Base-by-base conservation (phyloP, 208 protist species). In the Leishmania martiniquensis region DNA sequence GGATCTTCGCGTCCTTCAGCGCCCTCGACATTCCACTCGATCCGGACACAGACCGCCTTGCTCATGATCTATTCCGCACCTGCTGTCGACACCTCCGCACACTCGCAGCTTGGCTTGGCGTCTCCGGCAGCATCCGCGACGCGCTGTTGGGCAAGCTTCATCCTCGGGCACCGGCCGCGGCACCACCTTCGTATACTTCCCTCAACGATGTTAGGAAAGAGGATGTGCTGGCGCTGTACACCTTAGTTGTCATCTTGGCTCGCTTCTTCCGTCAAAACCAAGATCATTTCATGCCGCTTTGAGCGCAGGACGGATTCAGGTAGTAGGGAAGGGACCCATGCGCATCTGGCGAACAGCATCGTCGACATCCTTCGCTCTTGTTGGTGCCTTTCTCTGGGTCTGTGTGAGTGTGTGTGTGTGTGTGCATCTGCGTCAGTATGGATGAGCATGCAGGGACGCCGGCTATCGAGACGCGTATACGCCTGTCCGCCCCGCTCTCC, bases 231-330 rank as follows among this genome's bases (percentile, higher is more conserved):
- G 91, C 90, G 4, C 66, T 97, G 13, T 89, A 93, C 71, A 90
- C 91, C 6, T 60, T 97, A 52, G 83, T 95, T 42, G 78, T 97
- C 25, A 73, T 94, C 52, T 85, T 97, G 13, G 80, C 91, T 37
- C 94, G 92, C 60, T 82, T 95, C 37, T 97, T 97, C 73, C 81
- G 88, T 15, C 90, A 94, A 76, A 97, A 97, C 76, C 89, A 94
- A 67, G 92, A 93, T 77, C 84, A 83, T 34, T 83, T 97, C 10
- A 92, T 97, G 60, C 90, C 89, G n/a, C 77, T 96, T 51, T 96
- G 29, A 76, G 10, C 4, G 37, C n/a, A 4, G 39, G 5, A 0
- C 3, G 13, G 25, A 67, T 0, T 29, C 65, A 29, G 39, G 39
- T n/a, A 25, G 10, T 2, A 51, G 37, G 17, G 0, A 4, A 17